Evolutionary conservation across 129 eudicot genomes (phyloP).

Genomic region (Heracleum sosnowskyi): DNA sequence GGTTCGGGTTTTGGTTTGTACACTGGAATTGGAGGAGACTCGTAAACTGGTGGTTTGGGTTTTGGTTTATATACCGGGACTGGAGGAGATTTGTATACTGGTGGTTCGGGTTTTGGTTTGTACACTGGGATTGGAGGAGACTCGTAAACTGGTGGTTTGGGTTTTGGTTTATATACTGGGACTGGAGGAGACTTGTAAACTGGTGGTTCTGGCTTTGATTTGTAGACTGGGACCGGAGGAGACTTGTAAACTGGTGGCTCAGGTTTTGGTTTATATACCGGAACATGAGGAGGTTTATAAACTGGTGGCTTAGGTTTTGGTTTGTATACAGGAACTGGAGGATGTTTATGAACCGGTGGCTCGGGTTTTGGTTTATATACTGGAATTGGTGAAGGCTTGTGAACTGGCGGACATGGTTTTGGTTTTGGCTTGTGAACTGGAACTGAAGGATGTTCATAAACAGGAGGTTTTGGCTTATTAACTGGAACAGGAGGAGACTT

Average conservation of each 20-base stretch:
- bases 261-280: conserved; percentile 18
- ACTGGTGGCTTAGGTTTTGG: conserved; percentile 21
- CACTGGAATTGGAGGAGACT: conserved; percentile 14
- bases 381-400: no score
- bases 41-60: conserved; percentile 11
- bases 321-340: conserved; percentile 9
- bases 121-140: conserved; percentile 10
- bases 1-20: conserved; percentile 19
- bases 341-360: conserved; percentile 14
- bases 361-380: no score
- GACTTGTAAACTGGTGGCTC: conserved; percentile 12
- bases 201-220: conserved; percentile 8
- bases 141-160: conserved; percentile 11
- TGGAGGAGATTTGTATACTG: not conserved
- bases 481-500: conserved; percentile 13
- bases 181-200: conserved; percentile 17
- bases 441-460: conserved; percentile 15
- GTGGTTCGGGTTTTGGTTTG: conserved; percentile 16
- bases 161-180: conserved; percentile 13
- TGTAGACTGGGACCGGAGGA: conserved; percentile 8
- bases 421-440: conserved; percentile 15
- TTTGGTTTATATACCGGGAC: conserved; percentile 13
- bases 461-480: conserved; percentile 20
- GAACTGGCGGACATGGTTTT: conserved; percentile 9
- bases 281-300: conserved; percentile 15